A percentile compares a stretch with the other conserved stretches of the same genome.
phyloP scores from a whole-genome alignment of 75 land plant species.

The Gnetum montanum region DNA sequence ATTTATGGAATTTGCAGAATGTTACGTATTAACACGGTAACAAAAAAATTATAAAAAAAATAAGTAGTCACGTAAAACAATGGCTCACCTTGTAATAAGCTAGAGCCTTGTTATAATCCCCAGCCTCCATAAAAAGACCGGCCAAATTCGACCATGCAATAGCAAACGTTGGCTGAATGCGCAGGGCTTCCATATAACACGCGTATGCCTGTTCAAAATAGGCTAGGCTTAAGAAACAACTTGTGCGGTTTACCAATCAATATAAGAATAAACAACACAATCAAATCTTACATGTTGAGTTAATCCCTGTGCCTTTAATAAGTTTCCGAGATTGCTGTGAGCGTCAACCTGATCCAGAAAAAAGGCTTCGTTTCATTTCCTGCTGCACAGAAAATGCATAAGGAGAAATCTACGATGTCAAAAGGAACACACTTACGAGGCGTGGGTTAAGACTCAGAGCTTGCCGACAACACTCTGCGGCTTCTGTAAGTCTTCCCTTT shows the following conservation, averaged over 20 bases:
- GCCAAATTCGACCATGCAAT: conserved; percentile 99
- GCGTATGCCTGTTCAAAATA: conserved; percentile 60
- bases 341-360: conserved; percentile 75
- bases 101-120: conserved; percentile 74
- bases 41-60: background rate
- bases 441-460: conserved; percentile 84
- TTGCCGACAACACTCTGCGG: conserved; percentile 90
- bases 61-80: background rate
- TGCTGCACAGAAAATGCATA: background rate
- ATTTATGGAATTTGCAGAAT: too few relatives aligned
- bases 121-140: conserved; percentile 88
- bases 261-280: background rate
- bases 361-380: background rate
- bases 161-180: conserved; percentile 89
- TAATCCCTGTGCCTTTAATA: conserved; percentile 91
- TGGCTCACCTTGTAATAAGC: conserved; percentile 83
- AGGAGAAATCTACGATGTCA: background rate
- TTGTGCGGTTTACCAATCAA: background rate
- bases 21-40: too few relatives aligned
- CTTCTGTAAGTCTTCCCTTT: conserved; percentile 84
- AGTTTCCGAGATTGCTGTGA: conserved; percentile 92
- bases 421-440: conserved; percentile 36
- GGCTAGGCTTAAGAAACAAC: background rate
- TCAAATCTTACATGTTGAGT: conserved; percentile 66
- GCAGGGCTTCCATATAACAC: conserved; percentile 83